phyloP scores from a whole-genome alignment of 1,284 basidiomycete genomes.

The Peniophora sp. region DNA sequence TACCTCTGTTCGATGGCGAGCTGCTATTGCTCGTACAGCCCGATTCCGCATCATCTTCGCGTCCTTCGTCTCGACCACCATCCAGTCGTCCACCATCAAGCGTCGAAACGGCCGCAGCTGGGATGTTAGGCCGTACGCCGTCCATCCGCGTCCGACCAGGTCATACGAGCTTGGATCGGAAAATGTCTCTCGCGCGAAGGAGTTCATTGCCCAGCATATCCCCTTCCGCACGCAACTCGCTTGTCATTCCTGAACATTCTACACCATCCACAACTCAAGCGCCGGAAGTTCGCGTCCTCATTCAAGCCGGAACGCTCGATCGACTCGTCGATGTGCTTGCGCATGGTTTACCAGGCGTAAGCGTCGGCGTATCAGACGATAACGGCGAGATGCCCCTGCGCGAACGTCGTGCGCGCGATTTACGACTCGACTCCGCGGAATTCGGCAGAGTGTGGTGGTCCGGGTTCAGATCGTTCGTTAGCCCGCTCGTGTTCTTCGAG shows the following conservation, averaged over 20 bases:
- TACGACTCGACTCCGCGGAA: conserved; percentile 63
- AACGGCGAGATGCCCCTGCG: conserved; percentile 73
- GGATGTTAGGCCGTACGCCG: conserved; percentile 42
- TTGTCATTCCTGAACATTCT: conserved; percentile 49
- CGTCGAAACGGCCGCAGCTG: conserved; percentile 26
- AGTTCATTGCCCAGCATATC: conserved; percentile 66
- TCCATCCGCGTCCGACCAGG: conserved; percentile 71
- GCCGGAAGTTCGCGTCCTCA: conserved; percentile 55
- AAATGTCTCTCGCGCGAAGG: conserved; percentile 63
- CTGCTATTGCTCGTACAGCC: conserved; percentile 59
- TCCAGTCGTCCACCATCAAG: conserved; percentile 60
- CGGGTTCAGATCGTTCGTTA: conserved; percentile 70
- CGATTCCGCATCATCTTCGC: conserved; percentile 35
- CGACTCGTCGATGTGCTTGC: conserved; percentile 66
- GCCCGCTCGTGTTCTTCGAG: conserved; percentile 77
- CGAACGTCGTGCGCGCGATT: conserved; percentile 60
- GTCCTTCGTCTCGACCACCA: conserved; percentile 48
- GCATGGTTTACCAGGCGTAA: conserved; percentile 68
- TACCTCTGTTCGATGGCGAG: conserved; percentile 68
- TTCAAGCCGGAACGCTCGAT: conserved; percentile 71
- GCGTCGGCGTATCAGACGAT: conserved; percentile 73
- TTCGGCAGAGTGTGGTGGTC: conserved; percentile 75
- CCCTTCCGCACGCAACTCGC: conserved; percentile 45
- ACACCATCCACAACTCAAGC: conserved; percentile 43
- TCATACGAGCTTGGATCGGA: conserved; percentile 44